A percentile compares a stretch with the other conserved stretches of the same genome.
Evolutionary conservation across 2,329 filamentous ascomycete species (phyloP).

Genomic region (Septoria petroselini): DNA sequence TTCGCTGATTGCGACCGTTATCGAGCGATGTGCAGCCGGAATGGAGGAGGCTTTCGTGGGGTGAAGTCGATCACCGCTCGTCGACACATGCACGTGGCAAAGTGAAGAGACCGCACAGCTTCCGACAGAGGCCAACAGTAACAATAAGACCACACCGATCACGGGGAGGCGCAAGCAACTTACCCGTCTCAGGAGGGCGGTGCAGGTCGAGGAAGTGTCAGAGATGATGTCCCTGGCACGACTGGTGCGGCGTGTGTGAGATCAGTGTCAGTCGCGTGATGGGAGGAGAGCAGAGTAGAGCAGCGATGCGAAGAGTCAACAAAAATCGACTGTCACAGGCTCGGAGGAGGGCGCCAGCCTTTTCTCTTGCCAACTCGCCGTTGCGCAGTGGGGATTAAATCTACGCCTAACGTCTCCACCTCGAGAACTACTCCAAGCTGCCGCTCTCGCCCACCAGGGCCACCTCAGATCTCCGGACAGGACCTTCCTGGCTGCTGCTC

Average conservation of each 20-base stretch:
- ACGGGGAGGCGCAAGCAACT: background rate
- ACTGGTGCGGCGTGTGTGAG: constrained; percentile 3
- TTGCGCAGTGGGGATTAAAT: constrained; percentile 9
- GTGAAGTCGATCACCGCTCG: constrained; percentile 4
- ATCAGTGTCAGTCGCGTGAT: constrained; percentile 2
- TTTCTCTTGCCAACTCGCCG: constrained; percentile 13
- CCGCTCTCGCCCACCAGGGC: constrained; percentile 10
- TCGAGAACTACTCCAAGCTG: constrained; percentile 6
- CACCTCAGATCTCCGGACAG: constrained; percentile 2
- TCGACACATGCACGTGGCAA: constrained; percentile 14
- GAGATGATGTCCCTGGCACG: background rate
- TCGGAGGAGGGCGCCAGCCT: constrained; percentile 1
- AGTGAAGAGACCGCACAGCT: constrained; percentile 2
- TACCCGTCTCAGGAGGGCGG: constrained; percentile 9
- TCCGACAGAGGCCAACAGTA: background rate
- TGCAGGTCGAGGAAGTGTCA: background rate
- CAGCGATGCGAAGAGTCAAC: too few species aligned
- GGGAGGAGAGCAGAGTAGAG: background rate
- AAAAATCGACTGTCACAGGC: too few species aligned
- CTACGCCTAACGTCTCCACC: constrained; percentile 16
- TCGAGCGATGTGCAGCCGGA: constrained; percentile 13
- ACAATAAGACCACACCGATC: background rate
- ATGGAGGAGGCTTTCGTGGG: constrained; percentile 11
- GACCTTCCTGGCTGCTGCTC: constrained; percentile 14
- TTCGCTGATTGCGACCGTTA: constrained; percentile 12